A percentile compares a stretch with the other conserved stretches of the same genome.
phyloP scores from a whole-genome alignment of 768 basidiomycete species.

The Russula sp. region DNA sequence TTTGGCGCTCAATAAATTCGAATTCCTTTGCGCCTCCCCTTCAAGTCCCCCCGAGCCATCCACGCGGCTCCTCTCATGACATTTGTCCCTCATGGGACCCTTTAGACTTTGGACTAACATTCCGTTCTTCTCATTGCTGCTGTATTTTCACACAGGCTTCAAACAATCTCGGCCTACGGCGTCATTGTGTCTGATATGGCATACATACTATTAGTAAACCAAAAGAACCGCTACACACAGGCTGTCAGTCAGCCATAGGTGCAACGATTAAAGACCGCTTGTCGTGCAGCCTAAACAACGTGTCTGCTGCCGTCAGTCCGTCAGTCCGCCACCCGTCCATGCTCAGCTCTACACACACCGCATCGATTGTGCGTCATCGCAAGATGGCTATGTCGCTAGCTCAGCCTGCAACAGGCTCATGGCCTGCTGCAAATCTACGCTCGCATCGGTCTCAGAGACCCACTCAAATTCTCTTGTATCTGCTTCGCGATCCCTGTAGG shows the following conservation, averaged over 20 bases:
- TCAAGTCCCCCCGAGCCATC: neutral
- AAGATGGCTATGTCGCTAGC: neutral
- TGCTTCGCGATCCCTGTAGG: neutral
- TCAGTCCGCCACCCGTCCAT: neutral
- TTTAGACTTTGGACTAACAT: neutral
- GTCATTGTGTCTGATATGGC: neutral
- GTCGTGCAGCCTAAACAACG: neutral
- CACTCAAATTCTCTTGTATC: conserved; percentile 23
- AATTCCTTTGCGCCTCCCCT: neutral
- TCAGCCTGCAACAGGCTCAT: conserved; percentile 4
- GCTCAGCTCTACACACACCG: neutral
- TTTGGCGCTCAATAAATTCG: neutral
- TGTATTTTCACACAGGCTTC: neutral
- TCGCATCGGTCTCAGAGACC: conserved; percentile 20
- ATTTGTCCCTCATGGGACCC: neutral
- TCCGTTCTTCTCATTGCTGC: neutral
- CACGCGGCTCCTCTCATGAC: neutral
- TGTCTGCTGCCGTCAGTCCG: neutral
- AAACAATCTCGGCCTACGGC: neutral
- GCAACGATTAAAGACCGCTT: neutral
- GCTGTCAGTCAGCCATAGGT: neutral
- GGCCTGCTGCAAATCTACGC: conserved; percentile 6
- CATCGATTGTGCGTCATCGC: neutral
- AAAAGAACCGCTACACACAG: neutral
- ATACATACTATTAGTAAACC: neutral